Base-by-base conservation (phyloP, 2,329 filamentous ascomycete genomes). In the Fusarium chuoi region DNA sequence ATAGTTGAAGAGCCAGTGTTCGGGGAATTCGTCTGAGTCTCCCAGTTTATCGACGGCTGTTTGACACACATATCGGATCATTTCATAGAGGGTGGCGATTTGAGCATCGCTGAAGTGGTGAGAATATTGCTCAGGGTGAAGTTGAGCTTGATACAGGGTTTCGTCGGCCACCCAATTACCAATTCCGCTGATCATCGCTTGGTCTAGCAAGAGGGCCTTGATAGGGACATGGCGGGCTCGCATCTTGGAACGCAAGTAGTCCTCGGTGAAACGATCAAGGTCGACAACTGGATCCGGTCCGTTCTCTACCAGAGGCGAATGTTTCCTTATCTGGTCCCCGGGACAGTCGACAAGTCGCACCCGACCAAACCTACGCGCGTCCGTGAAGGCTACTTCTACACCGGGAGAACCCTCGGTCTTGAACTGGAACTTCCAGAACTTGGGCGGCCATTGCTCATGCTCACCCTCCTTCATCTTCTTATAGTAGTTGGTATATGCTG, bases 151-250 rank as follows among this genome's bases (percentile, higher is more conserved):
- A 79, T 95, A 99, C 58, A 99, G 85, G 12, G 98, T 92, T 81
- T 99, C 96, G 79, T 99, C 96, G 2, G 92, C 95, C 61, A 99
- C 96, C 96, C 96, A 99, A 80, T 98, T 98, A 0, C 96, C 96
- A 71, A 99, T 94, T 13, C 96, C 96, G 78, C 93, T 96, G 70
- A 98, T 93, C 80, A 93, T 93, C 24, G 90, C 88, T 82, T 99
- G 96, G 79, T 98, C 94, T 7, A 98, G 87, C 18, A 99, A 85
- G 26, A 98, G 86, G 0, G 95, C 94, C 81, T 98, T 98, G 73
- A 98, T 89, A 0, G 96, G 95, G 1, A 98, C 93, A 77, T 90
- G 94, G 62, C 96, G 95, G 65, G 88, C 90, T 56, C 84, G 86
- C 85, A 98, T 86, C 81, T 94, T 93, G 62, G 86, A 82, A n/a